Evolutionary conservation across 2,329 filamentous ascomycete genomes (phyloP), one percentile per base, ranked within the genome.

Genomic region (Colletotrichum cereale): DNA sequence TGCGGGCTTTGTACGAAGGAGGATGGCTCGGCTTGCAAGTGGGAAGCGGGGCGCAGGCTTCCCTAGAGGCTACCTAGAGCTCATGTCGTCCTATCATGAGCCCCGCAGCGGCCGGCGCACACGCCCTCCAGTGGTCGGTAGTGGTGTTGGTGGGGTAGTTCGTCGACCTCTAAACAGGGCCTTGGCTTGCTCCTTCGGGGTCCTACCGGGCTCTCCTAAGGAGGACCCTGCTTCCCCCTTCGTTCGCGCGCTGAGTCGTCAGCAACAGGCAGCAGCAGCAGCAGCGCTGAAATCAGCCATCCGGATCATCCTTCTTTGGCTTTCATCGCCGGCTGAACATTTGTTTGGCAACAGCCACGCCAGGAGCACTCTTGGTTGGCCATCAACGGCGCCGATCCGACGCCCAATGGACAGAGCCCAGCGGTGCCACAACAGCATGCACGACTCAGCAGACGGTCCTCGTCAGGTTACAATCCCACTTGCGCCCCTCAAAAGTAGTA

Each of bases 11-110:
- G 63, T 71, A 56, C 52, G 29, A 38, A 31, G 31, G 24, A 24
- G 62, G 58, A 71, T 67, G 68, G 68, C 65, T 71, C 52, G 60
- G 68, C 68, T 68, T 57, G 65, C 58, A 53, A 53, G 52, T 68
- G 57, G 67, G 44, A 53, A 71, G 68, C 68, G 68, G 64, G 68
- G 68, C 64, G 68, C 65, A 55, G 68, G 68, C 58, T 62, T 40
- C 68, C 61, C 36, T 57, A 65, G 58, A 55, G 68, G 68, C 58
- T 62, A 34, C 68, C 61, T 26, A 42, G 65, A 68, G 65, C 58
- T 67, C 58, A 50, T 34, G 52, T 48, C 47, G 16, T 64, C 68
- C 65, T 71, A 71, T 71, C 58, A 64, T 24, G 21, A 21, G 47
- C 10, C 34, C 34, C 34, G 55, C 12, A 42, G 56, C 47, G 18